Evolutionary conservation across 1,284 basidiomycete species (phyloP).

Genomic region (Lentinula novae-zelandiae): DNA sequence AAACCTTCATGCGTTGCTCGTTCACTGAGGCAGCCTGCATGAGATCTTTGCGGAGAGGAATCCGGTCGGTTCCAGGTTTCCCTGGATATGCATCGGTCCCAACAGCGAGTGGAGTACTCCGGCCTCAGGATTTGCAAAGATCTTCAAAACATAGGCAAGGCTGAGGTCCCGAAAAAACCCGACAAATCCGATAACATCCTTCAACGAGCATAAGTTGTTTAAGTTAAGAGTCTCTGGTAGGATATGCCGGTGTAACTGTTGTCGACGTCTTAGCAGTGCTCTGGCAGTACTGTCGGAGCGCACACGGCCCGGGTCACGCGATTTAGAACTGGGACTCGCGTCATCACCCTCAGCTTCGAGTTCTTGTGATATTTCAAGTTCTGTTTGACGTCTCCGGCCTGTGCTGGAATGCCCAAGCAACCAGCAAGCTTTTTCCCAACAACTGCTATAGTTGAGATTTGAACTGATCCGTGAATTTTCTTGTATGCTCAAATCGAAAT

Average conservation of each 20-base stretch:
- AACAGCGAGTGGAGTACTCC: too few species aligned
- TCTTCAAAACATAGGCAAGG: too few species aligned
- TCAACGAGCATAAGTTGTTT: too few species aligned
- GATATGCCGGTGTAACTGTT: too few species aligned
- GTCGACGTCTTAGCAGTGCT: too few species aligned
- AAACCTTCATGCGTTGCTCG: not conserved
- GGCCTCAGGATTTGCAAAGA: too few species aligned
- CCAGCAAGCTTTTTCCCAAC: conserved; percentile 70
- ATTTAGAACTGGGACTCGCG: too few species aligned
- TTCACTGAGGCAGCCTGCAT: not conserved
- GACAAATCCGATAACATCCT: not conserved
- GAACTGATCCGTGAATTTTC: conserved; percentile 12
- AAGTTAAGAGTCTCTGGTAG: too few species aligned
- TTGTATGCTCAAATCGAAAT: conserved; percentile 6
- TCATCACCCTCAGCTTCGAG: too few species aligned
- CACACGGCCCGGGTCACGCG: too few species aligned
- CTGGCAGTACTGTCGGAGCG: too few species aligned
- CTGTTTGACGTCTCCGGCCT: not conserved
- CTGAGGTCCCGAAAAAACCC: not conserved
- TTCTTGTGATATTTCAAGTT: not conserved
- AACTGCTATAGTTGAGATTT: conserved; percentile 52
- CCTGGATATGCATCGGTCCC: too few species aligned
- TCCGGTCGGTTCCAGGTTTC: not conserved
- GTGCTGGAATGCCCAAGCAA: conserved; percentile 27
- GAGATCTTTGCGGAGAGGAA: not conserved